Conservation (phyloP, 352 stramenopile species). For the Aphanomyces euteiches region DNA sequence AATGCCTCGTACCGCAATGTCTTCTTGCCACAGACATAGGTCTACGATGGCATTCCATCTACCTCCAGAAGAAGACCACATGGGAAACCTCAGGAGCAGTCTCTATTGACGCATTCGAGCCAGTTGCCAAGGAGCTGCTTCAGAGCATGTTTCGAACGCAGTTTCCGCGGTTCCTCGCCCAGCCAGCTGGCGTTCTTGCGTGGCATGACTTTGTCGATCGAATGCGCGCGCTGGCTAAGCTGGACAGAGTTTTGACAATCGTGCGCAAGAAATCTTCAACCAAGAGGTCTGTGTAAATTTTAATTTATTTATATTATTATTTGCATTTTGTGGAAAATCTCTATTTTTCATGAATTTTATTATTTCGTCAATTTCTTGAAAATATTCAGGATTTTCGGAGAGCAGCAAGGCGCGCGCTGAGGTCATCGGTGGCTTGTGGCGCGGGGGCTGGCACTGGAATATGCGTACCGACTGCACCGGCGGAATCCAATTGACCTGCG, state of each 20-base stretch:
- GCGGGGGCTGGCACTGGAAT: constrained; percentile 55
- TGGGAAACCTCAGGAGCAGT: not conserved
- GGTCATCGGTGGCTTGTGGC: constrained; percentile 53
- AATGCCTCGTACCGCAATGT: not conserved
- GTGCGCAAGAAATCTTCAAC: not conserved
- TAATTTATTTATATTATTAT: not conserved
- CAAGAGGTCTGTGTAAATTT: not conserved
- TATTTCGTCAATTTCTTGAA: not conserved
- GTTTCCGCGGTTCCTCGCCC: not conserved
- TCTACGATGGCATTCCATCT: not conserved
- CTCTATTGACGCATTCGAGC: not conserved
- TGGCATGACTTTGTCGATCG: constrained; percentile 17
- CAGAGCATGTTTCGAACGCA: not conserved
- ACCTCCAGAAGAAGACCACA: not conserved
- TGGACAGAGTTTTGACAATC: constrained; percentile 13
- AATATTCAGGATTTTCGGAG: constrained; percentile 47
- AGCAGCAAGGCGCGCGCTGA: constrained; percentile 77
- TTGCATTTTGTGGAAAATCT: too few relatives aligned
- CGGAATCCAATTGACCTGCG: constrained; percentile 90
- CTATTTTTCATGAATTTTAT: not conserved
- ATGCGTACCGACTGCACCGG: constrained; percentile 80
- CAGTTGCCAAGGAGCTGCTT: not conserved
- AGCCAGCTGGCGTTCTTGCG: not conserved
- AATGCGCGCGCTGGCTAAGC: not conserved
- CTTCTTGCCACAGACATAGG: not conserved